Evolutionary conservation across 768 basidiomycete genomes (phyloP).

Genomic region (Collybia nuda): DNA sequence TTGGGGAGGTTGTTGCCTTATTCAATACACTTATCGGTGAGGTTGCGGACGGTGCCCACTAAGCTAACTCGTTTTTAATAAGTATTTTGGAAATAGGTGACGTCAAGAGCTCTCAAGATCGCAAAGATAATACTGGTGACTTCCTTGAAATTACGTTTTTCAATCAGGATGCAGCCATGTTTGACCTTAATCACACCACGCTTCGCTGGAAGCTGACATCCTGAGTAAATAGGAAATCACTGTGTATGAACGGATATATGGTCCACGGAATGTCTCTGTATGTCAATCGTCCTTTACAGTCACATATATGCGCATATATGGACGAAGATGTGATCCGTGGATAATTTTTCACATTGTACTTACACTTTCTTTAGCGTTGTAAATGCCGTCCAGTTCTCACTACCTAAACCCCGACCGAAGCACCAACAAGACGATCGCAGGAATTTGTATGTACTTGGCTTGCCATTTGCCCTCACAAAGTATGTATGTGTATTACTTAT

Average conservation of each 20-base stretch:
- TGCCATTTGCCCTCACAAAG: conserved; percentile 83
- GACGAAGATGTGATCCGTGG: not conserved
- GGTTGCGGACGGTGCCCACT: not conserved
- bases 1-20: conserved; percentile 50
- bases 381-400: conserved; percentile 26
- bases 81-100: conserved; percentile 38
- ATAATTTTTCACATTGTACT: not conserved
- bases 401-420: conserved; percentile 20
- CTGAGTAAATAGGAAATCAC: conserved; percentile 49
- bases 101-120: conserved; percentile 44
- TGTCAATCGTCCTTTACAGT: conserved; percentile 23
- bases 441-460: conserved; percentile 82
- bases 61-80: not conserved
- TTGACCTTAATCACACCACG: conserved; percentile 24
- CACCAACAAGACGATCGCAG: conserved; percentile 54
- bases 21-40: conserved; percentile 60
- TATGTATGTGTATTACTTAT: conserved; percentile 38
- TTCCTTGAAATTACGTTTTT: conserved; percentile 54
- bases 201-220: not conserved
- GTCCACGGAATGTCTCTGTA: conserved; percentile 56
- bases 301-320: conserved; percentile 17
- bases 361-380: conserved; percentile 31
- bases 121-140: conserved; percentile 34
- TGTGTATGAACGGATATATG: conserved; percentile 66
- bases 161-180: conserved; percentile 52